Conservation (phyloP, 768 basidiomycete genomes). For the Lactarius akahatsu region DNA sequence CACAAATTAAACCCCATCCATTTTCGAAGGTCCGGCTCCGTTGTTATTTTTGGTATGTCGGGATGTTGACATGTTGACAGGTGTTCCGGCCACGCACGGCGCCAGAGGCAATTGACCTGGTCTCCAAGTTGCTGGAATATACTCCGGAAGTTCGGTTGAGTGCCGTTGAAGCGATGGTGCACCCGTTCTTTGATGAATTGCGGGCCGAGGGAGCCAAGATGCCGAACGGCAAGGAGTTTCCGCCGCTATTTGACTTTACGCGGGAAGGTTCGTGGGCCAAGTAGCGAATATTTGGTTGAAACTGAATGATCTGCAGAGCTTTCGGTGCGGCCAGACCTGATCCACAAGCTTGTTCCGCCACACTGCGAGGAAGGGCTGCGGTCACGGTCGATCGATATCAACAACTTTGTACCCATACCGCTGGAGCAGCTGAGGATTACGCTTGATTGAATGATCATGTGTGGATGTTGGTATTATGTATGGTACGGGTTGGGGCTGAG, state of each 20-base stretch:
- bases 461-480: background rate
- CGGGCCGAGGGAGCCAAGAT: constrained; percentile 87
- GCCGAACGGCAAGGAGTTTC: constrained; percentile 97
- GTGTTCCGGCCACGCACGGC: constrained; percentile 98
- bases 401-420: constrained; percentile 96
- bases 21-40: constrained; percentile 77
- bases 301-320: constrained; percentile 59
- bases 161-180: constrained; percentile 87
- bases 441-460: constrained; percentile 58
- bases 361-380: constrained; percentile 88
- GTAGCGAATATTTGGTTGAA: background rate
- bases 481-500: background rate
- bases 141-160: constrained; percentile 93
- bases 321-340: constrained; percentile 93
- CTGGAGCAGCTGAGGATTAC: constrained; percentile 92
- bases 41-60: constrained; percentile 9
- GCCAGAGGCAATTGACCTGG: constrained; percentile 93
- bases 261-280: constrained; percentile 72
- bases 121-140: constrained; percentile 93
- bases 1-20: constrained; percentile 99
- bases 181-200: constrained; percentile 97
- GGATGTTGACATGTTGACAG: constrained; percentile 40
- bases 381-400: constrained; percentile 81
- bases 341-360: constrained; percentile 84
- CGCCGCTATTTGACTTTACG: constrained; percentile 91